These are phyloP conservation scores for Phytophthora megakarya DNA, from an alignment of 352 stramenopile species.

Conservation along the genomic window DNA sequence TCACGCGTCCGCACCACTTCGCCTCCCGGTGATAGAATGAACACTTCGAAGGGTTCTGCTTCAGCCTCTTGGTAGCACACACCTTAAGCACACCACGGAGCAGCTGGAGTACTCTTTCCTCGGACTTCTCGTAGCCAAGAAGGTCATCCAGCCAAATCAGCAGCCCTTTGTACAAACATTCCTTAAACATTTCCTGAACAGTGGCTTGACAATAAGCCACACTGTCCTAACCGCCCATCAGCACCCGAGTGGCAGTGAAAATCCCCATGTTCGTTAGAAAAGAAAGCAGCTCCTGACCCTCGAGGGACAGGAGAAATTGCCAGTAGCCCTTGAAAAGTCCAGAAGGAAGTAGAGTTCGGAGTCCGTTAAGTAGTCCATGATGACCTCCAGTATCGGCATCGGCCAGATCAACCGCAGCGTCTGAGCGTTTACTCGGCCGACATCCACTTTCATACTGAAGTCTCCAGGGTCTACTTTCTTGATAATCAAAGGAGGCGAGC, in stretches of 20 bases:
- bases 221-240: constrained; percentile 15
- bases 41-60: not conserved
- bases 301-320: constrained; percentile 11
- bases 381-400: constrained; percentile 17
- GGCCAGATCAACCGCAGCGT: not conserved
- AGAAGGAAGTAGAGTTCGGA: constrained; percentile 4
- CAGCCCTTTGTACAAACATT: constrained; percentile 12
- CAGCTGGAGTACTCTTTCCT: no score
- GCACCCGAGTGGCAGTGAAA: constrained; percentile 3
- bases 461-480: no score
- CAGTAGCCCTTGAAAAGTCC: constrained; percentile 18
- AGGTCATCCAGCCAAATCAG: constrained; percentile 20
- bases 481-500: no score
- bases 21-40: constrained; percentile 10
- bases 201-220: constrained; percentile 4
- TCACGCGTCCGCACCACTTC: constrained; percentile 4
- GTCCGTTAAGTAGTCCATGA: constrained; percentile 1
- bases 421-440: no score
- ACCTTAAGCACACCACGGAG: no score
- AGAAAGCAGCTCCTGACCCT: constrained; percentile 12
- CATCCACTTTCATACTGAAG: no score
- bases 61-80: no score
- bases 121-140: not conserved
- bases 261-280: constrained; percentile 9
- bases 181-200: constrained; percentile 16